These are phyloP conservation scores for Ophiorrhiza pumila DNA, from an alignment of 257 asterid genomes.

Conservation along the genomic window DNA sequence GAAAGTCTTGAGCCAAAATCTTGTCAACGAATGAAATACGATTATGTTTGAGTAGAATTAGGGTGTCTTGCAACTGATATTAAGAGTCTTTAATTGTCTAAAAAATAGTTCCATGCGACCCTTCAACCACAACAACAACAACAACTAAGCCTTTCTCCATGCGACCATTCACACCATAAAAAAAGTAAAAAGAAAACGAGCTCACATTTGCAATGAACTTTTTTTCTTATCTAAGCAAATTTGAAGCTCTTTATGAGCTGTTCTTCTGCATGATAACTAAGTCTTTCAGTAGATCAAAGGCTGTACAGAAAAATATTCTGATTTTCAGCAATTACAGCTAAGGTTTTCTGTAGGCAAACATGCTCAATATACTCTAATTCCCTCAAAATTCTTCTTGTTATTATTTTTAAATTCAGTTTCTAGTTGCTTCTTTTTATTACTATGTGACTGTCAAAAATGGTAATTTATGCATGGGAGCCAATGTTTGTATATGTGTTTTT, in stretches of 20 bases:
- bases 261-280: background rate
- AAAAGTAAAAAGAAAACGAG: background rate
- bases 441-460: background rate
- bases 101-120: background rate
- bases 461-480: background rate
- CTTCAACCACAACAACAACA: background rate
- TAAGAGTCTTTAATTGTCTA: background rate
- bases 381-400: background rate
- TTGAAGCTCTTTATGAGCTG: background rate
- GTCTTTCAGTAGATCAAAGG: background rate
- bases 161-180: too few species aligned
- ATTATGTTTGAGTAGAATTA: background rate
- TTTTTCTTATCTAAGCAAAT: background rate
- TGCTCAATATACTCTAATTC: background rate
- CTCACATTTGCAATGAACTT: background rate
- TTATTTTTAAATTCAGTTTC: background rate
- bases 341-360: constrained; percentile 1
- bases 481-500: background rate
- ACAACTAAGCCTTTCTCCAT: too few species aligned
- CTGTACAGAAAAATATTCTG: background rate
- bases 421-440: background rate
- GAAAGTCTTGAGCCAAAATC: background rate
- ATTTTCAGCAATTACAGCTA: background rate
- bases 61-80: background rate
- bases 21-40: background rate